Percentiles rank a stretch among this genome's conserved stretches.
Conservation (phyloP, 352 stramenopile species). For the Globisporangium okanoganense region DNA sequence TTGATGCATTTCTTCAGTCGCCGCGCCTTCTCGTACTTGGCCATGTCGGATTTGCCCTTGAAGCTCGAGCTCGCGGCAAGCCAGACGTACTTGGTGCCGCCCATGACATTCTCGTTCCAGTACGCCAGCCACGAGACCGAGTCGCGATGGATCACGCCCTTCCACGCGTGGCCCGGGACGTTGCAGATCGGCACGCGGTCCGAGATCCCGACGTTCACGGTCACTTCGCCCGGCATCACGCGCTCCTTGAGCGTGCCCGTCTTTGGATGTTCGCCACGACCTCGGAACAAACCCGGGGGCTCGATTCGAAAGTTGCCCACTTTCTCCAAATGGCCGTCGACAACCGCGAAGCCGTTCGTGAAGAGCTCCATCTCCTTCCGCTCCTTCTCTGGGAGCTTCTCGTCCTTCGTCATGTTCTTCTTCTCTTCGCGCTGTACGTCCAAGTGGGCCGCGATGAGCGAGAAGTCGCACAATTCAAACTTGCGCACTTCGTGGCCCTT, state of each 20-base stretch:
- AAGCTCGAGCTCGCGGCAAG: constrained; percentile 97
- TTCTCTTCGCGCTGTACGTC: constrained; percentile 91
- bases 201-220: constrained; percentile 95
- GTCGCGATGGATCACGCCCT: constrained; percentile 94
- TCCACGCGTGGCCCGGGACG: constrained; percentile 95
- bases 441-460: constrained; percentile 90
- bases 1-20: constrained; percentile 97
- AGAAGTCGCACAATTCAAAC: constrained; percentile 98
- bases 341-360: constrained; percentile 94
- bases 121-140: constrained; percentile 91
- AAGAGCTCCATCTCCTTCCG: constrained; percentile 92
- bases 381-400: constrained; percentile 87
- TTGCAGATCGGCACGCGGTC: constrained; percentile 90
- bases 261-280: constrained; percentile 98
- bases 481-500: constrained; percentile 92
- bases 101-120: constrained; percentile 99
- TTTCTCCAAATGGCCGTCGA: constrained; percentile 98
- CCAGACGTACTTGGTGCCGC: constrained; percentile 99
- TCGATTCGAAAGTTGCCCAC: constrained; percentile 97
- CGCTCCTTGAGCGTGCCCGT: constrained; percentile 98
- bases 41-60: constrained; percentile 98
- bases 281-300: constrained; percentile 97
- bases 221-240: constrained; percentile 95
- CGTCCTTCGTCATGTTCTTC: constrained; percentile 96
- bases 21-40: constrained; percentile 99